Conservation (phyloP, 495 filamentous ascomycete species). For the Aspergillus homomorphus region DNA sequence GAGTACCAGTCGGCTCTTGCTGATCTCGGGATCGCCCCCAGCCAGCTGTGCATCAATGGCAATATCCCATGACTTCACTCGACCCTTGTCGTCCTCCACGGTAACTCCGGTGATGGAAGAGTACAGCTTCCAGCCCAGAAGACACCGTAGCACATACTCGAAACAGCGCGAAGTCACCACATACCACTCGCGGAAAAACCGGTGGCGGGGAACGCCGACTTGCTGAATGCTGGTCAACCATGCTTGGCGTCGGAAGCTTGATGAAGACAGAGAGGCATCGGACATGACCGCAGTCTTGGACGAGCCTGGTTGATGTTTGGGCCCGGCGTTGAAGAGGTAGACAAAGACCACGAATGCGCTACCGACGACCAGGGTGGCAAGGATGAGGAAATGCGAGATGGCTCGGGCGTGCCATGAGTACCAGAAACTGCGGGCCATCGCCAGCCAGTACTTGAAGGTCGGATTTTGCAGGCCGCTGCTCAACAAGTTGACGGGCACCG, state of each 20-base stretch:
- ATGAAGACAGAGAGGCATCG: constrained; percentile 67
- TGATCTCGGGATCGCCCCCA: constrained; percentile 90
- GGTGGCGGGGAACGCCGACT: constrained; percentile 87
- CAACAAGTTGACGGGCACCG: constrained; percentile 59
- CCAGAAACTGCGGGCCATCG: constrained; percentile 31
- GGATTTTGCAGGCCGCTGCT: constrained; percentile 29
- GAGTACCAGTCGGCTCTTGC: constrained; percentile 78
- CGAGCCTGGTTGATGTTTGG: constrained; percentile 36
- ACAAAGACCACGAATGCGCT: constrained; percentile 65
- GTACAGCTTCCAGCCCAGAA: constrained; percentile 73
- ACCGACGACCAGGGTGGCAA: constrained; percentile 61
- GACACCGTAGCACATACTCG: constrained; percentile 75
- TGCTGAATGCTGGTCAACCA: constrained; percentile 95
- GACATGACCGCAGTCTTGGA: constrained; percentile 23
- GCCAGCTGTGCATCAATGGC: constrained; percentile 92
- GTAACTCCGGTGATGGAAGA: constrained; percentile 74
- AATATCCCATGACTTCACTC: constrained; percentile 91
- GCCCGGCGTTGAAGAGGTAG: constrained; percentile 61
- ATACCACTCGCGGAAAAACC: constrained; percentile 77
- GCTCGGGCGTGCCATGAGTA: constrained; percentile 42
- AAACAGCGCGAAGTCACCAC: constrained; percentile 75
- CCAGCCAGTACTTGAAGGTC: constrained; percentile 25
- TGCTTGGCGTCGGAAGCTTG: constrained; percentile 81
- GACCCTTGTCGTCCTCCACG: constrained; percentile 79
- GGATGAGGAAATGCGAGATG: constrained; percentile 49